Conservation (phyloP, 768 basidiomycete species). For the Suillus subluteus region DNA sequence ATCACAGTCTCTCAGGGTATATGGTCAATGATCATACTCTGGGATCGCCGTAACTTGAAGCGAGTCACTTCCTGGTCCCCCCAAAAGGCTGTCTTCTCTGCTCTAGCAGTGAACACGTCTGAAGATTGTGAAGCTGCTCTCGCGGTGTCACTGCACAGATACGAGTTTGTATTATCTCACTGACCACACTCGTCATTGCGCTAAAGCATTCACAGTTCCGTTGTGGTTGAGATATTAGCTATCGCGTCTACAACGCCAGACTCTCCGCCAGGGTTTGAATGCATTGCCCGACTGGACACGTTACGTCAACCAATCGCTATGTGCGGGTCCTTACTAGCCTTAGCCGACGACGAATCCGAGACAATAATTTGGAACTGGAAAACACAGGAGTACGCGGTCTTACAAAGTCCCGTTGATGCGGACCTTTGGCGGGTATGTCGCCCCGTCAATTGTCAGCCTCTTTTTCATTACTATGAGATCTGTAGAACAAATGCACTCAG, state of each 20-base stretch:
- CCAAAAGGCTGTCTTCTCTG: slow-evolving; percentile 54
- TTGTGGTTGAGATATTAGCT: slow-evolving; percentile 34
- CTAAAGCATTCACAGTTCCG: slow-evolving; percentile 24
- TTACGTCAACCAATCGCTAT: slow-evolving; percentile 51
- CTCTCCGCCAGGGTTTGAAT: slow-evolving; percentile 30
- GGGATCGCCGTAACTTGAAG: slow-evolving; percentile 44
- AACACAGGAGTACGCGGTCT: slow-evolving; percentile 46
- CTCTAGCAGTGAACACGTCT: slow-evolving; percentile 54
- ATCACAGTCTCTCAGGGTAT: slow-evolving; percentile 60
- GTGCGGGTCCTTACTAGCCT: slow-evolving; percentile 53
- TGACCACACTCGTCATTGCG: slow-evolving; percentile 10
- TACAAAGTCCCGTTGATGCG: slow-evolving; percentile 42
- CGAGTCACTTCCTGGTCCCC: slow-evolving; percentile 54
- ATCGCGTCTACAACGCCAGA: slow-evolving; percentile 16
- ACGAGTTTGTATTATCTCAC: slow-evolving; percentile 44
- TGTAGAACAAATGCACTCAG: slow-evolving; percentile 55
- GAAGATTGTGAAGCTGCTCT: slow-evolving; percentile 47
- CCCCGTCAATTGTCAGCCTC: neutral
- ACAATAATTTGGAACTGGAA: slow-evolving; percentile 63
- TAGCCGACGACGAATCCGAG: slow-evolving; percentile 54
- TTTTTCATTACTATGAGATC: slow-evolving; percentile 11
- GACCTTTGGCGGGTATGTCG: slow-evolving; percentile 34
- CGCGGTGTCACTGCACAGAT: slow-evolving; percentile 52
- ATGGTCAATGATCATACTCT: slow-evolving; percentile 61
- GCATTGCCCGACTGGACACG: slow-evolving; percentile 41